Conservation (phyloP, 2,329 filamentous ascomycete species). For the Fusarium austroafricanum region DNA sequence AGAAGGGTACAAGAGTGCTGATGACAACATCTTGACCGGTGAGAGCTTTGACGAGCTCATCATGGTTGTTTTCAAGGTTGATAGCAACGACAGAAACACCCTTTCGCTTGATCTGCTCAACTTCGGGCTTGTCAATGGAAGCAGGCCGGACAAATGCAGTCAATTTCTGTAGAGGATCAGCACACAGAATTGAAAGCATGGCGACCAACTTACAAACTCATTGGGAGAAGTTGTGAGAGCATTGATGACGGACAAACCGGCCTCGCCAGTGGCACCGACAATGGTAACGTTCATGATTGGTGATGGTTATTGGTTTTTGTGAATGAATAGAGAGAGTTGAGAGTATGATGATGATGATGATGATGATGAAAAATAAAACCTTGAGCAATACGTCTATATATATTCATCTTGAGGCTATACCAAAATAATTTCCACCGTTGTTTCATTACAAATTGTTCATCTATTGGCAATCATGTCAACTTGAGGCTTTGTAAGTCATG, state of each 20-base stretch:
- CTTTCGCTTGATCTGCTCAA: slow-evolving; percentile 5
- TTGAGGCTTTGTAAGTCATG: slow-evolving; percentile 27
- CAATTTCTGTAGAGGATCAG: slow-evolving; percentile 10
- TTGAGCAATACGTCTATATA: background rate
- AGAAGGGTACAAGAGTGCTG: slow-evolving; percentile 3
- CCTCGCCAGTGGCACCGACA: slow-evolving; percentile 35
- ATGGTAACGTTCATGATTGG: slow-evolving; percentile 34
- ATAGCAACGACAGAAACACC: slow-evolving; percentile 24
- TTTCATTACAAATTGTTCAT: slow-evolving; percentile 13
- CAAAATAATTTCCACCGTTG: background rate
- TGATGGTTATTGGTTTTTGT: background rate
- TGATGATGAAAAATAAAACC: background rate
- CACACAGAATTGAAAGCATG: fast-evolving
- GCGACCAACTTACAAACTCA: slow-evolving; percentile 17
- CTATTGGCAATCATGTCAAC: background rate
- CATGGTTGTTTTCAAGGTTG: slow-evolving; percentile 13
- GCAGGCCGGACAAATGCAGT: slow-evolving; percentile 26
- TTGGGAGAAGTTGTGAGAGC: slow-evolving; percentile 15
- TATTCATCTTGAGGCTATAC: background rate
- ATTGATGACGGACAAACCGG: slow-evolving; percentile 25
- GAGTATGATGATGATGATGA: background rate
- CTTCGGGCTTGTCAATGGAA: slow-evolving; percentile 30
- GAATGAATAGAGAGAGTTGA: background rate
- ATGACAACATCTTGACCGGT: slow-evolving; percentile 30
- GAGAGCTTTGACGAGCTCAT: slow-evolving; percentile 24